Percentiles rank a stretch among this genome's conserved stretches.
Conservation (phyloP, 106 monocot genomes). For the Amphibolis antarctica region DNA sequence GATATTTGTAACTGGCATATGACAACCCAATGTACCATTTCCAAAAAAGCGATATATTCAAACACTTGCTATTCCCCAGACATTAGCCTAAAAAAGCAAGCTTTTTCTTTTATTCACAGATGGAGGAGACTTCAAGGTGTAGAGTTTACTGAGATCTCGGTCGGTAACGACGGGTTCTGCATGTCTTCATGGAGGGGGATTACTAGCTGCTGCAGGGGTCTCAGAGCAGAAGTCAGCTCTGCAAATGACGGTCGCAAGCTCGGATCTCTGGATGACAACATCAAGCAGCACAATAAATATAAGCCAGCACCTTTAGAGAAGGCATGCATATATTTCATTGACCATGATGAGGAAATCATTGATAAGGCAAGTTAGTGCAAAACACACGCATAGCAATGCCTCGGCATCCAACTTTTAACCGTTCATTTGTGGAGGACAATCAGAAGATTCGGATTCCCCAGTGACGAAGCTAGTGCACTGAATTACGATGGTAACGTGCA, state of each 20-base stretch:
- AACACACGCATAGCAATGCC: too few relatives aligned
- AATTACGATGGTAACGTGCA: too few relatives aligned
- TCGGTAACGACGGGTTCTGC: conserved; percentile 33
- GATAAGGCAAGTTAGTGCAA: too few relatives aligned
- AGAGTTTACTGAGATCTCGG: conserved; percentile 59
- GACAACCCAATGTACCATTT: neutral
- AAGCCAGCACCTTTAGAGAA: too few relatives aligned
- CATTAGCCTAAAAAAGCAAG: neutral
- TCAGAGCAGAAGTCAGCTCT: conserved; percentile 53
- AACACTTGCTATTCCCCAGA: conserved; percentile 4
- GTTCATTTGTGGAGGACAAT: too few relatives aligned
- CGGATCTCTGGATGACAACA: conserved; percentile 53
- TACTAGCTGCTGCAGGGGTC: conserved; percentile 59
- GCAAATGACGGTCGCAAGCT: conserved; percentile 84
- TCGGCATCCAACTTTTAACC: too few relatives aligned
- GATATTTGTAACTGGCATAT: neutral
- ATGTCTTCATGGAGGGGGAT: conserved; percentile 41
- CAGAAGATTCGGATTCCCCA: too few relatives aligned
- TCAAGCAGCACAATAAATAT: neutral
- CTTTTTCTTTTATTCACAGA: conserved; percentile 8
- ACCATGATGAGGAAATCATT: too few relatives aligned
- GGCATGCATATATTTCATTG: too few relatives aligned
- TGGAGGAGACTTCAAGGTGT: conserved; percentile 28
- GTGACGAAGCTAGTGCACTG: too few relatives aligned
- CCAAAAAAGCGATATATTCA: conserved; percentile 6